Conservation (phyloP, 2,329 filamentous ascomycete species). For the Fusarium annulatum region DNA sequence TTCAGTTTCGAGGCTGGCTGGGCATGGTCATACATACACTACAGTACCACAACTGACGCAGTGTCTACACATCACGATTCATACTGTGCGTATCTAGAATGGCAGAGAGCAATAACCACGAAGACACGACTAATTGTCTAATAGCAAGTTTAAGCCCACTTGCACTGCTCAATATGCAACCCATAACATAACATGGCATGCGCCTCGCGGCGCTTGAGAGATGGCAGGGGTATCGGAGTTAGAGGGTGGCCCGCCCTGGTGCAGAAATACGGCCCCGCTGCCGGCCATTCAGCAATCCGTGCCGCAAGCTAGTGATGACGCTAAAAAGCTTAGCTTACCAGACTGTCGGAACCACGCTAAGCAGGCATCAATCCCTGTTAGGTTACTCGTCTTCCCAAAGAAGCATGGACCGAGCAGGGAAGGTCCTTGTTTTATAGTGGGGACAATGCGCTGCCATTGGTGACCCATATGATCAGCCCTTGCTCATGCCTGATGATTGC, state of each 20-base stretch:
- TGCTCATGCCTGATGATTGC: not conserved
- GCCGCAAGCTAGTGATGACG: slow-evolving; percentile 23
- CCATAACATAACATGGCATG: slow-evolving; percentile 35
- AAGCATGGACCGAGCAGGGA: slow-evolving; percentile 19
- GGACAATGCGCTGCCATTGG: slow-evolving; percentile 35
- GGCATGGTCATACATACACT: not conserved
- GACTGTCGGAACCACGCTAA: slow-evolving; percentile 53
- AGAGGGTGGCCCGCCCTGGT: not conserved
- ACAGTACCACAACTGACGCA: not conserved
- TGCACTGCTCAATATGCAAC: slow-evolving; percentile 33
- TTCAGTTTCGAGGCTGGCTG: slow-evolving; percentile 9
- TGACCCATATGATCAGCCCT: slow-evolving; percentile 1
- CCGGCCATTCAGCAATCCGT: slow-evolving; percentile 45
- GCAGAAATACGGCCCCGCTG: slow-evolving; percentile 35
- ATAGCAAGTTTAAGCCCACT: slow-evolving; percentile 30
- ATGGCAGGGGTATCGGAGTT: slow-evolving; percentile 40
- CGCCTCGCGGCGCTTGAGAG: slow-evolving; percentile 33
- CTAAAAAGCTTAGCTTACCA: slow-evolving; percentile 49
- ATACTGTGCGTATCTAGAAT: slow-evolving; percentile 13
- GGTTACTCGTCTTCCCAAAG: slow-evolving; percentile 16
- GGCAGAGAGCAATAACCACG: slow-evolving; percentile 8
- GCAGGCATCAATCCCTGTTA: slow-evolving; percentile 7
- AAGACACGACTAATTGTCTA: slow-evolving; percentile 34
- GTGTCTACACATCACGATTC: not conserved
- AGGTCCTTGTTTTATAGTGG: slow-evolving; percentile 7